Conservation (phyloP, 805 yeast species). For the Spathaspora boniae region DNA sequence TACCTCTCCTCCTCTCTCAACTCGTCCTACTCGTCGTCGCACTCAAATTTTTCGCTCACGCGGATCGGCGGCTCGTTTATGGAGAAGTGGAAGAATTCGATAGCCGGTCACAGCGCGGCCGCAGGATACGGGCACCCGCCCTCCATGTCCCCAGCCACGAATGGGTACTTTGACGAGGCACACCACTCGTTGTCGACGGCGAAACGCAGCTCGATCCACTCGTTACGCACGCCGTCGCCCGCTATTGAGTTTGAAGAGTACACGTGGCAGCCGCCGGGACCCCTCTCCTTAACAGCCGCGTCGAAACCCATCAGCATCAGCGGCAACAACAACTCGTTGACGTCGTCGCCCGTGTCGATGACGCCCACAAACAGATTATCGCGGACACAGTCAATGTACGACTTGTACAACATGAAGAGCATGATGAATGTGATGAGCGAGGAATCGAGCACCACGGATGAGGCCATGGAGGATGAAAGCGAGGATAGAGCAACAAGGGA, state of each 20-base stretch:
- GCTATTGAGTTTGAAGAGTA: slow-evolving; percentile 32
- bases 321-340: neutral
- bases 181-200: slow-evolving; percentile 13
- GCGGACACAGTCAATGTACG: slow-evolving; percentile 36
- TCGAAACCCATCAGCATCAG: slow-evolving; percentile 15
- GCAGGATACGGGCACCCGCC: slow-evolving; percentile 20
- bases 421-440: slow-evolving; percentile 8
- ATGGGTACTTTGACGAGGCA: slow-evolving; percentile 7
- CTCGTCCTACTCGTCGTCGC: slow-evolving; percentile 34
- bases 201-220: slow-evolving; percentile 24
- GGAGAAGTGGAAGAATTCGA: slow-evolving; percentile 43
- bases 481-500: too few species aligned
- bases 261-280: slow-evolving; percentile 17
- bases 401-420: slow-evolving; percentile 16
- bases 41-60: slow-evolving; percentile 37
- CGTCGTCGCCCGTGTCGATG: slow-evolving; percentile 4
- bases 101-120: too few species aligned
- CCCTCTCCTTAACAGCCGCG: too few species aligned
- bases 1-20: slow-evolving; percentile 40
- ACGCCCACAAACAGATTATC: slow-evolving; percentile 22
- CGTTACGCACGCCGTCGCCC: slow-evolving; percentile 35
- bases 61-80: slow-evolving; percentile 41
- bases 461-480: slow-evolving; percentile 7
- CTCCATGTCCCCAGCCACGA: slow-evolving; percentile 3
- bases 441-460: neutral